Percentiles rank a stretch among this genome's conserved stretches.
phyloP scores from a whole-genome alignment of 305 asterid genomes.

The Fraxinus ornus region DNA sequence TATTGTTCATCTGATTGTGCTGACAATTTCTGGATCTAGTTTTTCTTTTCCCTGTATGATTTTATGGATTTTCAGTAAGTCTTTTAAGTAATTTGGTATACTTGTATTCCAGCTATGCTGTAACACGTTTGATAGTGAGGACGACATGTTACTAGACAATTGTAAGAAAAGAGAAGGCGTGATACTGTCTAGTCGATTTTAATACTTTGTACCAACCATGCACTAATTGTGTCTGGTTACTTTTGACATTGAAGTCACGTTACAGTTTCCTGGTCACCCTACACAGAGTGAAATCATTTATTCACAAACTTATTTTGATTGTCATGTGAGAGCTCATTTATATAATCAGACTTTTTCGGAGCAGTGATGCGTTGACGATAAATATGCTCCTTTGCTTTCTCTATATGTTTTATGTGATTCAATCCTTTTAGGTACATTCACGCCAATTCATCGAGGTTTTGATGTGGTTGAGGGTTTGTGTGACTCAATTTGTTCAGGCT shows the following conservation, averaged over 20 bases:
- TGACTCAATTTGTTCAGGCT: conserved; percentile 22
- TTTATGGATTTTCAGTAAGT: neutral
- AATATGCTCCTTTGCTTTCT: neutral
- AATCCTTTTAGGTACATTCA: neutral
- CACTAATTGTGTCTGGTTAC: neutral
- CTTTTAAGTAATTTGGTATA: neutral
- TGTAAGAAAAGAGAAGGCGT: neutral
- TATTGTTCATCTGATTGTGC: conserved; percentile 15
- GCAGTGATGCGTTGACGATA: neutral
- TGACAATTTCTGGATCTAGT: conserved; percentile 34
- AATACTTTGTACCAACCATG: neutral
- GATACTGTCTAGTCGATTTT: neutral
- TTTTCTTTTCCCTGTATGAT: neutral
- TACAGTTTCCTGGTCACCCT: conserved; percentile 23
- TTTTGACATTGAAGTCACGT: neutral
- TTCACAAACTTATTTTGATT: neutral
- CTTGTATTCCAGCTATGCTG: neutral
- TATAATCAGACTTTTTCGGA: neutral
- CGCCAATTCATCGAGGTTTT: neutral
- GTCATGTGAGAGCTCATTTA: neutral
- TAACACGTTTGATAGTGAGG: neutral
- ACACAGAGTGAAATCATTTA: conserved; percentile 29
- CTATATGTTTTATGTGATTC: neutral
- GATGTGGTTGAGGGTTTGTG: conserved; percentile 20
- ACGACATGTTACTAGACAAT: neutral